These are phyloP conservation scores for Russula emetica DNA, from an alignment of 768 basidiomycete species.

Conservation along the genomic window DNA sequence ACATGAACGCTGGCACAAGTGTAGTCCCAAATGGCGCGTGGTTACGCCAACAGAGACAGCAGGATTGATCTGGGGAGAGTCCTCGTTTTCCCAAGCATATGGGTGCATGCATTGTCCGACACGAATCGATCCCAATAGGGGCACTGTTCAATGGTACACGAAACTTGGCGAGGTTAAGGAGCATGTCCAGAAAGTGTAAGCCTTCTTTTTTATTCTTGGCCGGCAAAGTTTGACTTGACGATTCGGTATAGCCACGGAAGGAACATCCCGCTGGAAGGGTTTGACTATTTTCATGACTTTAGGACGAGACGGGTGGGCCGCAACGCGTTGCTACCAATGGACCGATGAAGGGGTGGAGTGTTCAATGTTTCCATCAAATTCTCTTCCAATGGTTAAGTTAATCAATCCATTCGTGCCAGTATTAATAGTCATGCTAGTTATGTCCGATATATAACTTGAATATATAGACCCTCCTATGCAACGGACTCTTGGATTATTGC, in stretches of 20 bases:
- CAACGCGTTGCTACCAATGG: constrained; percentile 1
- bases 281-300: constrained; percentile 11
- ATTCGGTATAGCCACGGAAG: constrained; percentile 2
- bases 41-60: background rate
- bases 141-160: constrained; percentile 5
- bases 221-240: background rate
- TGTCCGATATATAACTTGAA: no score
- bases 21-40: background rate
- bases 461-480: no score
- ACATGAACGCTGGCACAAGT: constrained; percentile 3
- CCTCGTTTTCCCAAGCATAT: background rate
- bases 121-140: background rate
- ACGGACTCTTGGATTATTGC: no score
- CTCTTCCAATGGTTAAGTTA: no score
- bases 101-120: constrained; percentile 9
- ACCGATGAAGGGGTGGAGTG: background rate
- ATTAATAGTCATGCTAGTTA: no score
- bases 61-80: background rate
- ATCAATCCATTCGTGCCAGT: no score
- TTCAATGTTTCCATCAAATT: no score
- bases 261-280: constrained; percentile 5
- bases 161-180: background rate
- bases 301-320: background rate
- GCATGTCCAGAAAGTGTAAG: constrained; percentile 1
- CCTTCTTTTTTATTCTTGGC: background rate